Evolutionary conservation across 169 alveolate genomes (phyloP), one percentile per base, ranked within the genome.

Genomic region (Eimeria maxima): DNA sequence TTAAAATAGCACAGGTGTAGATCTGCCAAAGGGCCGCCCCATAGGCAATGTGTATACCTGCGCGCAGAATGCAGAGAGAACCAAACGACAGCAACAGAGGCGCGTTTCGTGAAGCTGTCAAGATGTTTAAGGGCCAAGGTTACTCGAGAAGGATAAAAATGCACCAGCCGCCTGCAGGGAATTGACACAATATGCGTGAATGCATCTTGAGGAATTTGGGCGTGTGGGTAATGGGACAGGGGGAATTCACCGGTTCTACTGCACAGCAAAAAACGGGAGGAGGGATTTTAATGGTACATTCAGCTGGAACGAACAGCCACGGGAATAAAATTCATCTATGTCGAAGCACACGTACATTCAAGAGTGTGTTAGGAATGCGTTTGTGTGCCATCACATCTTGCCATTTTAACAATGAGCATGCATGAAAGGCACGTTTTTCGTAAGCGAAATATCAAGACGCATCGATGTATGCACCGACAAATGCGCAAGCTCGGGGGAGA

Each of bases 21-120:
- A 63, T 80, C 47, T 87, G 78, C 83, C 81, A 87, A 2, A 87
- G 94, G 42, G 80, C 60, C 13, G 65, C 65, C 6, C 83, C 83
- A 81, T 87, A 44, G 8, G 78, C 94, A 45, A 87, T 65, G 65
- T 47, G 71, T 45, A 63, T 57, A 44, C 78, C 81, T 57, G 83
- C 83, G 38, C 1, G 91, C 53, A 57, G 45, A 24, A 20, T 27
- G 69, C 69, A 83, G 10, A 42, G 42, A 38, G n/a, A 87, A 50
- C 78, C 44, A 22, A 18, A 33, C 45, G 45, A 29, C 29, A 13
- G 76, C 69, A 3, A 18, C 27, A 29, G 42, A n/a, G 44, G 53
- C 5, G 57, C 53, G 29, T 11, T 50, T 20, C 76, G 67, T 29
- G 57, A 53, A 45, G 29, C 71, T 83, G 33, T 38, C 22, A 55